phyloP scores from a whole-genome alignment of 2,329 filamentous ascomycete species.

The Aspergillus intermedius region DNA sequence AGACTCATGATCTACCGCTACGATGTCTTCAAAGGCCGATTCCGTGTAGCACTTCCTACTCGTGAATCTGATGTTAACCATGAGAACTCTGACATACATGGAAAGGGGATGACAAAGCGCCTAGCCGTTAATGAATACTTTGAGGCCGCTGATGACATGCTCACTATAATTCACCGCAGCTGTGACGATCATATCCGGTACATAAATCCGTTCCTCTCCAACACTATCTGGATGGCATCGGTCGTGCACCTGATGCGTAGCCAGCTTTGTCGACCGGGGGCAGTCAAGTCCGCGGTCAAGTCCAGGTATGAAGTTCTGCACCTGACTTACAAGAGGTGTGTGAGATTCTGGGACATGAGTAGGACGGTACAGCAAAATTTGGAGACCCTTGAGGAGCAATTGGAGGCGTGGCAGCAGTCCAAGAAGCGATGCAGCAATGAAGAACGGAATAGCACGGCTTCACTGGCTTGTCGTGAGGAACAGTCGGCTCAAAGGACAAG shows the following conservation, averaged over 20 bases:
- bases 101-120: slow-evolving; percentile 2
- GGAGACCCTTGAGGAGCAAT: slow-evolving; percentile 16
- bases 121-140: slow-evolving; percentile 21
- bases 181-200: slow-evolving; percentile 20
- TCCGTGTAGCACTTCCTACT: neutral
- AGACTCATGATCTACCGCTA: slow-evolving; percentile 30
- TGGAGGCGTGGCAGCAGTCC: slow-evolving; percentile 8
- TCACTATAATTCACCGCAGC: slow-evolving; percentile 21
- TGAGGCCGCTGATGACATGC: slow-evolving; percentile 23
- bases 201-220: slow-evolving; percentile 28
- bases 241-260: slow-evolving; percentile 23
- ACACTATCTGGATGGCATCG: slow-evolving; percentile 28
- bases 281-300: slow-evolving; percentile 6
- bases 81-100: neutral
- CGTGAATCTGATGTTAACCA: neutral
- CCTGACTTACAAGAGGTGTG: slow-evolving; percentile 20
- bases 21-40: slow-evolving; percentile 19
- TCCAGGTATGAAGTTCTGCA: slow-evolving; percentile 17
- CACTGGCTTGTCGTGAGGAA: neutral
- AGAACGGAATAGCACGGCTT: neutral
- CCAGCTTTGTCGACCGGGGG: slow-evolving; percentile 7
- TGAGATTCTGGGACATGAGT: slow-evolving; percentile 21
- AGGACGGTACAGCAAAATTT: slow-evolving; percentile 21
- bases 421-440: neutral
- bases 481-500: neutral